Conservation (phyloP, 2,329 filamentous ascomycete genomes). For the Rutstroemia sp. region DNA sequence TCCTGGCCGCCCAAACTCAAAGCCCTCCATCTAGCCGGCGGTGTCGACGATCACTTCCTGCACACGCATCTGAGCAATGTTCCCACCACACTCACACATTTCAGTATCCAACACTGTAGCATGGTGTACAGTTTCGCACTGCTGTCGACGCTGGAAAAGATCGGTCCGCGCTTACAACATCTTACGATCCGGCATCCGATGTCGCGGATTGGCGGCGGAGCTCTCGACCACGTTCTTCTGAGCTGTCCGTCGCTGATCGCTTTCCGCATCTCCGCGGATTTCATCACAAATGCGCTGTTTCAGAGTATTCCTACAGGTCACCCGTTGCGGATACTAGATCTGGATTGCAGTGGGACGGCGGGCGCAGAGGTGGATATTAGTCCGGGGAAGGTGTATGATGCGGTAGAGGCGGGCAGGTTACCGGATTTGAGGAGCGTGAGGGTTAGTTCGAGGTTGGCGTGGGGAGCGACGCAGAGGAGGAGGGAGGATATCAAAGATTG, state of each 20-base stretch:
- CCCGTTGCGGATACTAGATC: conserved; percentile 26
- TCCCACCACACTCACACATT: conserved; percentile 17
- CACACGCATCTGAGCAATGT: conserved; percentile 17
- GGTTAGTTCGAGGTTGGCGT: conserved; percentile 27
- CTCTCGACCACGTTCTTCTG: conserved; percentile 20
- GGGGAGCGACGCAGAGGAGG: conserved; percentile 21
- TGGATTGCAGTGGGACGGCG: conserved; percentile 27
- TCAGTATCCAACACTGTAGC: conserved; percentile 30
- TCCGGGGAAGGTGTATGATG: conserved; percentile 21
- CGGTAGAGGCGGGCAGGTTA: conserved; percentile 23
- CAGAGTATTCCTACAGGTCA: conserved; percentile 13
- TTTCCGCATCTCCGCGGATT: conserved; percentile 29
- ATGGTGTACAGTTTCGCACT: conserved; percentile 20
- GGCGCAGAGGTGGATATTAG: conserved; percentile 21
- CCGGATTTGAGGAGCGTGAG: conserved; percentile 26
- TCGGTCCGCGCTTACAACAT: conserved; percentile 24
- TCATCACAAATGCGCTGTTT: conserved; percentile 24
- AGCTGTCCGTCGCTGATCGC: conserved; percentile 23
- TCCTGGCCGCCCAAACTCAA: conserved; percentile 27
- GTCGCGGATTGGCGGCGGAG: conserved; percentile 19
- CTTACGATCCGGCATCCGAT: conserved; percentile 30
- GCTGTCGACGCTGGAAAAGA: conserved; percentile 13
- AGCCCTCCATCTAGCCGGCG: conserved; percentile 28
- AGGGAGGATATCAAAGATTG: conserved; percentile 20
- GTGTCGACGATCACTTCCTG: conserved; percentile 26